Percentiles rank a stretch among this genome's conserved stretches.
Conservation (phyloP, 1,284 basidiomycete genomes). For the Ustilago hordei region DNA sequence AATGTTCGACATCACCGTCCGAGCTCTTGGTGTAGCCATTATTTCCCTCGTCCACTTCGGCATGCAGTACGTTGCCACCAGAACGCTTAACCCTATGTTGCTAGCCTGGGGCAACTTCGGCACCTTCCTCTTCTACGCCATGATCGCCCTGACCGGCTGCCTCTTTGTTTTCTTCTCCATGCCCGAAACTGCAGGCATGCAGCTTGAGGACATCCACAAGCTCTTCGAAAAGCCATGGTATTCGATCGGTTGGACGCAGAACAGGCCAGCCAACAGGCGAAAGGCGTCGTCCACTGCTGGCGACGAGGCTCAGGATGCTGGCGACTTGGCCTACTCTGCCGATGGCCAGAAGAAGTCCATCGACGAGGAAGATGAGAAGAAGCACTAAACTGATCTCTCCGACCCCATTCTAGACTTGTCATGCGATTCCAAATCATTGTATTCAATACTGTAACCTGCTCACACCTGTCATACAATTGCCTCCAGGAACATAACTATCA, state of each 20-base stretch:
- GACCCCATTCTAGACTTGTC: too few relatives aligned
- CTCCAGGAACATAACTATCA: too few relatives aligned
- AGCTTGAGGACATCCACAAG: conserved; percentile 52
- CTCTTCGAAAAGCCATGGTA: conserved; percentile 58
- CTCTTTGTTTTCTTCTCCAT: conserved; percentile 56
- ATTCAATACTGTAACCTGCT: too few relatives aligned
- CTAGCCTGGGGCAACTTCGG: conserved; percentile 40
- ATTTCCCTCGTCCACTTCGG: conserved; percentile 53
- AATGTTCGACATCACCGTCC: conserved; percentile 47
- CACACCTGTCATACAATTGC: too few relatives aligned
- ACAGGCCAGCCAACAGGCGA: conserved; percentile 33
- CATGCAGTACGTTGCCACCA: conserved; percentile 53
- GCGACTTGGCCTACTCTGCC: conserved; percentile 19
- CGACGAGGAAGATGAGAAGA: conserved; percentile 41
- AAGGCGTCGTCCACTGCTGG: conserved; percentile 12
- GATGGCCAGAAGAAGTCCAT: conserved; percentile 28
- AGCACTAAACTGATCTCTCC: conserved; percentile 10
- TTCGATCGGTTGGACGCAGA: conserved; percentile 41
- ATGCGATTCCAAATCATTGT: too few relatives aligned
- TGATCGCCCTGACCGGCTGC: conserved; percentile 34
- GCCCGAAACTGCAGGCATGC: conserved; percentile 51
- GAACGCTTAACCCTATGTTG: conserved; percentile 54
- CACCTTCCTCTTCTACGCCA: conserved; percentile 54
- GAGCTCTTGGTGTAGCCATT: conserved; percentile 49
- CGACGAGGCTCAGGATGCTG: conserved; percentile 27